Conservation (phyloP, 2,329 filamentous ascomycete genomes). For the Septoria linicola region DNA sequence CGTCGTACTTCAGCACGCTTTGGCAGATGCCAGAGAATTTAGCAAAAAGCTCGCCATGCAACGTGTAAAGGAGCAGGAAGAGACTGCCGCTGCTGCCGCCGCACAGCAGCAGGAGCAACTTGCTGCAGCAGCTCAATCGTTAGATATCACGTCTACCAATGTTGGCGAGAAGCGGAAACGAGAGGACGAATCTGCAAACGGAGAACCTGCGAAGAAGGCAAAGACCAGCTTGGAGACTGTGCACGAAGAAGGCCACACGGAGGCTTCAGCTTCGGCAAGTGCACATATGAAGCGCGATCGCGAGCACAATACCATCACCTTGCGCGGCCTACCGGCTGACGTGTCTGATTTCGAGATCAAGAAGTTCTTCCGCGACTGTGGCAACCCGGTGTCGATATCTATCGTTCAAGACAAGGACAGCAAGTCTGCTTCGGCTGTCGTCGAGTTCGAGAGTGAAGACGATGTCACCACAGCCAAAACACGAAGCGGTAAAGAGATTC, state of each 20-base stretch:
- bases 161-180: slow-evolving; percentile 74
- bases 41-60: slow-evolving; percentile 63
- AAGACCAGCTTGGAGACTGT: slow-evolving; percentile 47
- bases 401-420: slow-evolving; percentile 63
- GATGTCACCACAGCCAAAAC: slow-evolving; percentile 80
- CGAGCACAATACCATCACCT: slow-evolving; percentile 82
- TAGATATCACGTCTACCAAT: slow-evolving; percentile 23
- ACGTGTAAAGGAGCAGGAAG: slow-evolving; percentile 65
- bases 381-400: slow-evolving; percentile 75
- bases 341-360: slow-evolving; percentile 71
- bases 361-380: slow-evolving; percentile 90
- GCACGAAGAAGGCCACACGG: slow-evolving; percentile 31
- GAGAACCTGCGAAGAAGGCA: slow-evolving; percentile 63
- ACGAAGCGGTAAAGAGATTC: slow-evolving; percentile 76
- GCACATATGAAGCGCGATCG: slow-evolving; percentile 70
- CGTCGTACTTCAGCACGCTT: slow-evolving; percentile 68
- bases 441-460: slow-evolving; percentile 80
- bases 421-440: slow-evolving; percentile 65
- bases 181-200: slow-evolving; percentile 54
- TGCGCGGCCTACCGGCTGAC: slow-evolving; percentile 71
- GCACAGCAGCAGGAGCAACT: slow-evolving; percentile 35
- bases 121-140: slow-evolving; percentile 33
- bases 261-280: slow-evolving; percentile 39
- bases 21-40: slow-evolving; percentile 70
- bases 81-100: slow-evolving; percentile 57